Evolutionary conservation across 2,329 filamentous ascomycete species (phyloP).

Genomic region (Septoria petroselini): DNA sequence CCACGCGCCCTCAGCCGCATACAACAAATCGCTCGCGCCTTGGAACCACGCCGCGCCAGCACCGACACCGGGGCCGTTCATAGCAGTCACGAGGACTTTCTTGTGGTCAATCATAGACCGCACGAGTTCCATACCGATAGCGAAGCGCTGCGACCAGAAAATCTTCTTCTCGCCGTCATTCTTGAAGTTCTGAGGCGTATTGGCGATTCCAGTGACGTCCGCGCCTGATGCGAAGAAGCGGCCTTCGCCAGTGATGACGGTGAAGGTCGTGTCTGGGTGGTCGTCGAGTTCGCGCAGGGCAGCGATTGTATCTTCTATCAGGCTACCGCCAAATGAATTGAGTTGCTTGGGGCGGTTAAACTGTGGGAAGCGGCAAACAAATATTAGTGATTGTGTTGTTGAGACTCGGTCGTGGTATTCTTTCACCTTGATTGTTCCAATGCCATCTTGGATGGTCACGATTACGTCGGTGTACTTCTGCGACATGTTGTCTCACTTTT

Average conservation of each 20-base stretch:
- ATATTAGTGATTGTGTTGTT: neutral
- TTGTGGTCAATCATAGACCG: constrained; percentile 32
- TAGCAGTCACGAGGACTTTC: constrained; percentile 32
- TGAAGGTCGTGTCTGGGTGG: constrained; percentile 32
- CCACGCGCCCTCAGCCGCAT: constrained; percentile 31
- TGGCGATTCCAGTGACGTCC: constrained; percentile 29
- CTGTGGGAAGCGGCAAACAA: constrained; percentile 8
- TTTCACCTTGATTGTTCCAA: constrained; percentile 30
- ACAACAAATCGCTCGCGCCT: constrained; percentile 31
- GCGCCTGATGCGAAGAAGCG: constrained; percentile 32
- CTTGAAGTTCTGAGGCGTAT: constrained; percentile 22
- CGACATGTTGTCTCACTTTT: constrained; percentile 2
- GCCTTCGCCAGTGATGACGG: constrained; percentile 33
- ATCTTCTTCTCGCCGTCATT: constrained; percentile 31
- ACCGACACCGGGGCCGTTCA: constrained; percentile 33
- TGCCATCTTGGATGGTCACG: constrained; percentile 28
- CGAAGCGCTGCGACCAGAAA: constrained; percentile 29
- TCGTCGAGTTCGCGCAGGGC: constrained; percentile 31
- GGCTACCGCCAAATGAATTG: constrained; percentile 30
- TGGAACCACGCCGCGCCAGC: constrained; percentile 34
- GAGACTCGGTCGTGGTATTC: neutral
- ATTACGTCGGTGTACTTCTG: constrained; percentile 29
- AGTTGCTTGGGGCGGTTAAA: constrained; percentile 33
- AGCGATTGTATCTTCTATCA: constrained; percentile 29
- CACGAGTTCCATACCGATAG: constrained; percentile 29